Conservation (phyloP, 2,329 filamentous ascomycete genomes). For the Bertia moriformis region DNA sequence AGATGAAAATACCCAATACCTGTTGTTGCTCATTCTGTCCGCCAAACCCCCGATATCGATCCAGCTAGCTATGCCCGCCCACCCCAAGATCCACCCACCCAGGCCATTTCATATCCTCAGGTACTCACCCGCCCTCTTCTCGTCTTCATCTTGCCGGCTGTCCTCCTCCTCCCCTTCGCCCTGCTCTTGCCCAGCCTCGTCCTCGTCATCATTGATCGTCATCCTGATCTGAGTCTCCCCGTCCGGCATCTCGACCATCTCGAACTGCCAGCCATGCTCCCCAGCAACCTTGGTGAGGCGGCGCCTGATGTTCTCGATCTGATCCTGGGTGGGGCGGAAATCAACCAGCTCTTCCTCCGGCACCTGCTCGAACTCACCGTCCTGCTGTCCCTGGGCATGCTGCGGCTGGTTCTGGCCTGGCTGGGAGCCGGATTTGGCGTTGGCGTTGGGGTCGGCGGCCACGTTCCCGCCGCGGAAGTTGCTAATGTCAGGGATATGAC, state of each 20-base stretch:
- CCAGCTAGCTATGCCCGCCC: no score
- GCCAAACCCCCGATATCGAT: no score
- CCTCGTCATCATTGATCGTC: conserved; percentile 38
- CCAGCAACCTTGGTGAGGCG: no score
- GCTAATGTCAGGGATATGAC: conserved; percentile 20
- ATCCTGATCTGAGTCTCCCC: conserved; percentile 59
- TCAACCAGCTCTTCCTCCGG: no score
- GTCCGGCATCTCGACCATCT: conserved; percentile 58
- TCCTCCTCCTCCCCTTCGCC: not conserved
- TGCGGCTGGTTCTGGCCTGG: not conserved
- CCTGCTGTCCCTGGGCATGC: no score
- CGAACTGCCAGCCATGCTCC: conserved; percentile 64
- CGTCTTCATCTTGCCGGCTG: not conserved
- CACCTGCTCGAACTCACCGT: no score
- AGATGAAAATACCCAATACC: no score
- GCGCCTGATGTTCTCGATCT: no score
- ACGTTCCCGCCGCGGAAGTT: conserved; percentile 9
- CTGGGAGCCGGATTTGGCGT: no score
- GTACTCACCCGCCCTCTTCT: conserved; percentile 1
- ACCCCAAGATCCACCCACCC: no score
- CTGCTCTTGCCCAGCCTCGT: conserved; percentile 19
- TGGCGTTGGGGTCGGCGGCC: conserved; percentile 4
- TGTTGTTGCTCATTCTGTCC: no score
- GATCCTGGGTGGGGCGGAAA: no score
- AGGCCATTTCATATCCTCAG: not conserved